Evolutionary conservation across 176 grass and related monocot genomes (phyloP).

Genomic region (Puya raimondii): DNA sequence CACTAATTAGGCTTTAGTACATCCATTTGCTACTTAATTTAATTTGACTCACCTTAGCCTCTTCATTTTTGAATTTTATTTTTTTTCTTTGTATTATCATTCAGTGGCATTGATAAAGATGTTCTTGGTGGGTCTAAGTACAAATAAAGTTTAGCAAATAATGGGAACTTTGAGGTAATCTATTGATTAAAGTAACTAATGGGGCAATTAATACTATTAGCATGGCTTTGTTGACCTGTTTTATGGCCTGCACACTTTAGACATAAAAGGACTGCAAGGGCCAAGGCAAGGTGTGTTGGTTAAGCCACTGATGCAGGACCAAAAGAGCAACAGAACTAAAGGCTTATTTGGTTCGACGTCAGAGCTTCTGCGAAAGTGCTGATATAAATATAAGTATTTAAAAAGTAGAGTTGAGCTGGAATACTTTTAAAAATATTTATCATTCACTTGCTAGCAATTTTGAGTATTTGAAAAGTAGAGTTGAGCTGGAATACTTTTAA

Average conservation of each 20-base stretch:
- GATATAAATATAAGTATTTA: no score
- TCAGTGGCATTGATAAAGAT: neutral
- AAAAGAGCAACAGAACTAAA: neutral
- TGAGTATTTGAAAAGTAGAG: no score
- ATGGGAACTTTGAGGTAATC: neutral
- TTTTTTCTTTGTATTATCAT: neutral
- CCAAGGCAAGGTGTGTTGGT: neutral
- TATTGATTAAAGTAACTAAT: neutral
- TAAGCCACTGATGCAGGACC: neutral
- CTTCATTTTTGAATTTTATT: neutral
- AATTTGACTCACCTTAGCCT: neutral
- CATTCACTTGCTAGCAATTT: no score
- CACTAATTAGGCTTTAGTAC: no score
- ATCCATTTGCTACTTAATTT: neutral
- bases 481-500: no score
- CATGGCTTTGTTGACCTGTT: neutral
- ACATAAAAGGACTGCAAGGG: neutral
- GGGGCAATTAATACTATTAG: neutral
- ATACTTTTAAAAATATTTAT: no score
- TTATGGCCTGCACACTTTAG: neutral
- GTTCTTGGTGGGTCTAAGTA: neutral
- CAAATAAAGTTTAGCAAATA: neutral
- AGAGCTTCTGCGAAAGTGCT: no score
- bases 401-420: no score
- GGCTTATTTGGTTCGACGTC: no score